phyloP scores from a whole-genome alignment of 257 asterid genomes.

The Cinchona pubescens region DNA sequence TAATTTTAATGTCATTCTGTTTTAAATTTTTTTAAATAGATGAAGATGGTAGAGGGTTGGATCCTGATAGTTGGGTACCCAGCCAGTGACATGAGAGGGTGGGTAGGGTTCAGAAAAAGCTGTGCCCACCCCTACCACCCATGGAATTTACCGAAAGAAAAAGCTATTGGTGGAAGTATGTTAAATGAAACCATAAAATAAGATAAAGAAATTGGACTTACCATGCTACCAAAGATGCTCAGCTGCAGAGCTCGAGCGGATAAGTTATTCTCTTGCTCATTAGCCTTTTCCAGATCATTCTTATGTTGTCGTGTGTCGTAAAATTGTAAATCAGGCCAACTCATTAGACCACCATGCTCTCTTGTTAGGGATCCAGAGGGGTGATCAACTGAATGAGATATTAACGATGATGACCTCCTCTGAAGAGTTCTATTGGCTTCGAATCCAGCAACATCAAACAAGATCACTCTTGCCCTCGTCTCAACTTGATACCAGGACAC shows the following conservation, averaged over 20 bases:
- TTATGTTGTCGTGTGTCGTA: conserved; percentile 25
- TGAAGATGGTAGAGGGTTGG: too few species aligned
- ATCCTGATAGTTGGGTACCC: too few species aligned
- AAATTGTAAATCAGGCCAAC: conserved; percentile 68
- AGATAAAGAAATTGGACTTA: conserved; percentile 27
- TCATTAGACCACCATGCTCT: conserved; percentile 62
- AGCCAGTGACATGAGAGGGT: too few species aligned
- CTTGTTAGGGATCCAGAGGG: conserved; percentile 43
- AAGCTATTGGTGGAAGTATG: not conserved
- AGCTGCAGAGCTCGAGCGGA: conserved; percentile 80
- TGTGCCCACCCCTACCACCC: too few species aligned
- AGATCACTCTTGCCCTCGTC: conserved; percentile 66
- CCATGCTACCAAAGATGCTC: conserved; percentile 78
- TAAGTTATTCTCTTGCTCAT: conserved; percentile 42
- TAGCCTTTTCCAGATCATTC: conserved; percentile 30
- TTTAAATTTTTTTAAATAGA: too few species aligned
- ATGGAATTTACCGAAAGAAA: not conserved
- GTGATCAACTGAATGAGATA: conserved; percentile 50
- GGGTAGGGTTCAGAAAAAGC: too few species aligned
- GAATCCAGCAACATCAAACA: conserved; percentile 63
- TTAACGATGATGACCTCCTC: conserved; percentile 49
- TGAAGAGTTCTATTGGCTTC: conserved; percentile 49
- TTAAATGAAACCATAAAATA: not conserved
- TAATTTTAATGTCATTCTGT: too few species aligned
- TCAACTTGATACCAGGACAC: conserved; percentile 58